Evolutionary conservation across 129 eudicot genomes (phyloP).

Genomic region (Calendula officinalis): DNA sequence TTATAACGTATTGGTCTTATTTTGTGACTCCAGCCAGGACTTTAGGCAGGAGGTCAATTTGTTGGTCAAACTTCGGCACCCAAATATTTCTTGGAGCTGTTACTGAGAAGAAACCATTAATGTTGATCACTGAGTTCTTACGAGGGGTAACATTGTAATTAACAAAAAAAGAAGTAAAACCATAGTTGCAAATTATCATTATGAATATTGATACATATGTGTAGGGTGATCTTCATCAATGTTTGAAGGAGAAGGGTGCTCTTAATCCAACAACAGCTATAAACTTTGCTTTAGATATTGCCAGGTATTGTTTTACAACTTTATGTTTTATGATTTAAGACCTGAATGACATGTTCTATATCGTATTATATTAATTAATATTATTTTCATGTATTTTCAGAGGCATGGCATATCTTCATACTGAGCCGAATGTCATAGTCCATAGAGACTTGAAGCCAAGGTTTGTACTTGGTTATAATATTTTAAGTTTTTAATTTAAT

Average conservation of each 20-base stretch:
- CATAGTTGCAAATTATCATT: constrained; percentile 11
- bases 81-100: constrained; percentile 99
- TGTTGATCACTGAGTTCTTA: constrained; percentile 89
- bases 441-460: constrained; percentile 97
- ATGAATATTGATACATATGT: constrained; percentile 19
- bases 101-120: constrained; percentile 87
- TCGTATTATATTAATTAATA: too few relatives aligned
- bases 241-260: constrained; percentile 86
- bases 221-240: constrained; percentile 96
- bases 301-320: constrained; percentile 49
- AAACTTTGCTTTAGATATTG: constrained; percentile 94
- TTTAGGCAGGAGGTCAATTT: constrained; percentile 97
- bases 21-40: constrained; percentile 70
- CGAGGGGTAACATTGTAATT: constrained; percentile 63
- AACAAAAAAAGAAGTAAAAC: constrained; percentile 5
- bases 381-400: constrained; percentile 36
- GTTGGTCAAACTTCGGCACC: constrained; percentile 99
- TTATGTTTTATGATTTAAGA: background rate
- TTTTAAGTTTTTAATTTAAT: background rate
- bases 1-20: background rate
- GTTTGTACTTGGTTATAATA: constrained; percentile 25
- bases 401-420: constrained; percentile 98
- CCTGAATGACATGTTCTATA: too few relatives aligned
- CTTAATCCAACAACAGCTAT: constrained; percentile 84
- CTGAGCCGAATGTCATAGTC: constrained; percentile 85